A percentile compares a stretch with the other conserved stretches of the same genome.
Conservation (phyloP, 1,139 yeast genomes). For the Yamadazyma trypodendri region DNA sequence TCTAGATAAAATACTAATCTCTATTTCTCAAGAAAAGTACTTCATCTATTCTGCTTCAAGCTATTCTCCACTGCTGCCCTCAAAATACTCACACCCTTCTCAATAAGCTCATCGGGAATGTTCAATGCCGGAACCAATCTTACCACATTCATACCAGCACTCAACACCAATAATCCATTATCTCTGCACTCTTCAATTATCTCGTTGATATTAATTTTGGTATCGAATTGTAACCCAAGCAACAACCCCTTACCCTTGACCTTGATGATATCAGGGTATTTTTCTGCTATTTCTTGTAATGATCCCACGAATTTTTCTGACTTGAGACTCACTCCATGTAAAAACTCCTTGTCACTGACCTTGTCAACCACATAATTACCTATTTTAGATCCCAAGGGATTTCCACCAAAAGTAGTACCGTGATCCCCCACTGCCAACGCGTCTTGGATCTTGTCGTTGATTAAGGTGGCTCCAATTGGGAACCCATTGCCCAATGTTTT, state of each 20-base stretch:
- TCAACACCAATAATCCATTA: constrained; percentile 75
- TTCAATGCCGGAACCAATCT: constrained; percentile 92
- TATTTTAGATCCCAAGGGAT: constrained; percentile 84
- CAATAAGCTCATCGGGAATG: constrained; percentile 66
- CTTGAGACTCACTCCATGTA: constrained; percentile 56
- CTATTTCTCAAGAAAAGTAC: too few relatives aligned
- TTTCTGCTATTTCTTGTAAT: constrained; percentile 50
- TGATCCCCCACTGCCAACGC: constrained; percentile 87
- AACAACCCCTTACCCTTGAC: constrained; percentile 88
- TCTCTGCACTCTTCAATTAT: constrained; percentile 71
- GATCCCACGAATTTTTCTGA: constrained; percentile 53
- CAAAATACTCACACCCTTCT: constrained; percentile 69
- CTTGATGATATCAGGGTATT: constrained; percentile 60
- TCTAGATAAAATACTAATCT: too few relatives aligned
- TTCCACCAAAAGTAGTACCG: constrained; percentile 97
- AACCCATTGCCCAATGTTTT: constrained; percentile 97
- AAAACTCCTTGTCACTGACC: constrained; percentile 60
- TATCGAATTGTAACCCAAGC: constrained; percentile 73
- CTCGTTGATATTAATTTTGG: constrained; percentile 57
- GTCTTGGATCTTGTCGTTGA: constrained; percentile 73
- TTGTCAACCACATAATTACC: constrained; percentile 73
- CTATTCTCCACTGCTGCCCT: constrained; percentile 23
- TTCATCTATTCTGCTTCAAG: not conserved
- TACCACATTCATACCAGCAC: constrained; percentile 89
- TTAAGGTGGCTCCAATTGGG: constrained; percentile 93